Conservation (phyloP, 1,139 yeast species). For the Arxiozyma telluris region DNA sequence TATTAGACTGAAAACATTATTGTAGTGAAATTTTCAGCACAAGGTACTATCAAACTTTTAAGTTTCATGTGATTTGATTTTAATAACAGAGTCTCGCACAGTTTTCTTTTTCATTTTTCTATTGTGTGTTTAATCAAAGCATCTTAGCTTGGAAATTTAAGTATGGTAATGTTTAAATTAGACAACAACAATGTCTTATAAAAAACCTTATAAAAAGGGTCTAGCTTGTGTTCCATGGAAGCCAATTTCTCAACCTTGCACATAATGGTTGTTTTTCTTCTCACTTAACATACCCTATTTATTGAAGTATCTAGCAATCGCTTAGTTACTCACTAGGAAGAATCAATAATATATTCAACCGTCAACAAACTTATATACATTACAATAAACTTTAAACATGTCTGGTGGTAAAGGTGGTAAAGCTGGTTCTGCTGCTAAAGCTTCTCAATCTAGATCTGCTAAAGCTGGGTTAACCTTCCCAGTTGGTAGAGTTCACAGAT, state of each 20-base stretch:
- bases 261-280: no score
- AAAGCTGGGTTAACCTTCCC: constrained; percentile 99
- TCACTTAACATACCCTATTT: neutral
- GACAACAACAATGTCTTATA: no score
- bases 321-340: neutral
- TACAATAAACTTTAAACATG: constrained; percentile 39
- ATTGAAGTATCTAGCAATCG: neutral
- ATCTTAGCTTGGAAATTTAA: neutral
- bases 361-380: constrained; percentile 10
- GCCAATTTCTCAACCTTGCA: neutral
- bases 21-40: neutral
- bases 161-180: no score
- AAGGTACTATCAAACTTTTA: neutral
- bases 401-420: constrained; percentile 99
- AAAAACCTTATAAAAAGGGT: neutral
- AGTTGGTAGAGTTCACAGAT: constrained; percentile 98
- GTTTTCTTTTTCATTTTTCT: no score
- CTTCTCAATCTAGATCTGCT: constrained; percentile 94
- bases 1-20: no score
- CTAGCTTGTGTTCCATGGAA: neutral
- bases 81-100: no score
- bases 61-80: no score
- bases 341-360: neutral
- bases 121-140: neutral
- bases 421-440: constrained; percentile 88